phyloP scores from a whole-genome alignment of 2,329 filamentous ascomycete species.

The Fusarium gaditjirri region DNA sequence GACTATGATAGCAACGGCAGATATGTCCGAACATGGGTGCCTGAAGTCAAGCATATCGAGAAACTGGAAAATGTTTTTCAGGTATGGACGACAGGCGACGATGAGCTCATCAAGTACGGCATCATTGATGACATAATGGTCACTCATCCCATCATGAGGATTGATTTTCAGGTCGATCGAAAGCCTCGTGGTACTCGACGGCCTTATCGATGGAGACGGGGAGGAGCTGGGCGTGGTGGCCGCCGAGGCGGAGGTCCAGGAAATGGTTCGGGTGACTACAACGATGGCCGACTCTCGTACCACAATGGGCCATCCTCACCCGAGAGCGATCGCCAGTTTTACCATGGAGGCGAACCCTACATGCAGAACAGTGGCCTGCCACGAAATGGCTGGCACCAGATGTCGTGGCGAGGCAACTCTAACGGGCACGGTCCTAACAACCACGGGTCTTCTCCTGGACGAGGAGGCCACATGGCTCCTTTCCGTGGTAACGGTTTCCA shows the following conservation, averaged over 20 bases:
- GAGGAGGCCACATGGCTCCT: conserved; percentile 11
- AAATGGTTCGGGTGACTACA: not conserved
- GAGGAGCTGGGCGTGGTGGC: conserved; percentile 39
- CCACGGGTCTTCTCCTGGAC: not conserved
- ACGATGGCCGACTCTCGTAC: not conserved
- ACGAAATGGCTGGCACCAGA: conserved; percentile 7
- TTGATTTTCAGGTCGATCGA: conserved; percentile 69
- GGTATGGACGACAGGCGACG: conserved; percentile 70
- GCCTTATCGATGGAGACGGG: conserved; percentile 41
- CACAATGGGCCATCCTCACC: conserved; percentile 9
- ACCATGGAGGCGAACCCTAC: not conserved
- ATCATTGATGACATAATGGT: conserved; percentile 71
- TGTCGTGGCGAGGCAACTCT: conserved; percentile 28
- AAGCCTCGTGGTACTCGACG: conserved; percentile 52
- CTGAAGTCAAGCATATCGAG: conserved; percentile 68
- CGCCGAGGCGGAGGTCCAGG: conserved; percentile 8
- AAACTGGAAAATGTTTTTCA: conserved; percentile 73
- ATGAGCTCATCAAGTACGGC: conserved; percentile 66
- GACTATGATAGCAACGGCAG: conserved; percentile 78
- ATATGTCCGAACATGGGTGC: conserved; percentile 79
- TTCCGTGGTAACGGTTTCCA: conserved; percentile 23
- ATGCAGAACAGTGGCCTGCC: conserved; percentile 2
- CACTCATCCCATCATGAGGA: conserved; percentile 71
- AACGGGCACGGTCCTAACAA: conserved; percentile 1
- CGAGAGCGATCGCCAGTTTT: conserved; percentile 21